Evolutionary conservation across 805 yeast genomes (phyloP).

Genomic region (Suhomyces sp.): DNA sequence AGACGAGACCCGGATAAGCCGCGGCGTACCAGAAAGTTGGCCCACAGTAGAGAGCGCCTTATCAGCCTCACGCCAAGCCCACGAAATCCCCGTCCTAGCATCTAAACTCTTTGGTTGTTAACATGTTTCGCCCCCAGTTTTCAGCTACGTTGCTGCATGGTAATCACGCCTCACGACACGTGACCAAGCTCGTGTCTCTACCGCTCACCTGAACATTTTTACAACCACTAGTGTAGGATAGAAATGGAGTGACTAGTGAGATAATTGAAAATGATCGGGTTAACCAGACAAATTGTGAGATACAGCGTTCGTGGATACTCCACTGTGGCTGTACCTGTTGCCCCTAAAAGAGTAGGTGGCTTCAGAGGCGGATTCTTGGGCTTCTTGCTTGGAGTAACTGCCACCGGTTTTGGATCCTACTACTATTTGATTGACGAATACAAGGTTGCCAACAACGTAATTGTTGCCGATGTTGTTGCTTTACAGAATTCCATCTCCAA

Average conservation of each 20-base stretch:
- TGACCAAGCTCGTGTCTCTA: not conserved
- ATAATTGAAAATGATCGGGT: slow-evolving; percentile 10
- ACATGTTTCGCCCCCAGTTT: not conserved
- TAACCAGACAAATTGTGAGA: slow-evolving; percentile 18
- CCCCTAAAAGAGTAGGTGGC: slow-evolving; percentile 37
- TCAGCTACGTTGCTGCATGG: not conserved
- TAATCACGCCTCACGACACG: not conserved
- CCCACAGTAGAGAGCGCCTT: not conserved
- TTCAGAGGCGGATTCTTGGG: slow-evolving; percentile 62
- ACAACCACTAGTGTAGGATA: not conserved
- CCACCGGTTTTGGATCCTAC: slow-evolving; percentile 74
- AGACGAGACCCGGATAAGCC: not conserved
- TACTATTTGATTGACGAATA: slow-evolving; percentile 77
- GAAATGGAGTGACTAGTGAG: not conserved
- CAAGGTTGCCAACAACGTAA: slow-evolving; percentile 66
- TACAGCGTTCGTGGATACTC: slow-evolving; percentile 28
- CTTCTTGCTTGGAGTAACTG: slow-evolving; percentile 70
- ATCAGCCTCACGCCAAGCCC: not conserved
- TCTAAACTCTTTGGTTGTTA: not conserved
- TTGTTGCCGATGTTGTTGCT: slow-evolving; percentile 70
- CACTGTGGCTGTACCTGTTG: slow-evolving; percentile 16
- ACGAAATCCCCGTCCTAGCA: not conserved
- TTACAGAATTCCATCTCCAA: slow-evolving; percentile 65
- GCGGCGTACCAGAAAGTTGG: not conserved
- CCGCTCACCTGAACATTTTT: slow-evolving; percentile 1